Evolutionary conservation across 805 yeast species (phyloP).

Genomic region (Sugiyamaella smithiae): DNA sequence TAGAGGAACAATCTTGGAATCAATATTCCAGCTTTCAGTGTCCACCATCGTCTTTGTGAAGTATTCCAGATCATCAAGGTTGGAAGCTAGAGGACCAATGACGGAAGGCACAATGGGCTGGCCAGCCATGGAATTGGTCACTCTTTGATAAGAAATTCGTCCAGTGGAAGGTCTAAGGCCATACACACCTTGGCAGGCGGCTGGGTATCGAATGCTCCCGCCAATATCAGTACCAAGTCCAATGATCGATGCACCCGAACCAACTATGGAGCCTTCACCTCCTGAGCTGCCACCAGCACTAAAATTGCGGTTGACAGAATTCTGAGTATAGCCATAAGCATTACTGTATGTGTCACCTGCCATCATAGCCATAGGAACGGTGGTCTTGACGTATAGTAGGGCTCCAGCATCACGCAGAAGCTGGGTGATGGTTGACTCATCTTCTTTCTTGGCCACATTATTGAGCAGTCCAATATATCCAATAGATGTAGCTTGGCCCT

Average conservation of each 20-base stretch:
- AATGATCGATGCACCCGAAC: slow-evolving; percentile 45
- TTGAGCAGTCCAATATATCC: slow-evolving; percentile 47
- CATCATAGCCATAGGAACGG: slow-evolving; percentile 51
- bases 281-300: slow-evolving; percentile 58
- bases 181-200: slow-evolving; percentile 43
- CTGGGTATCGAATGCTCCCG: slow-evolving; percentile 51
- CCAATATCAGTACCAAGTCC: slow-evolving; percentile 58
- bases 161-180: slow-evolving; percentile 49
- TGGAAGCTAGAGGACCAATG: slow-evolving; percentile 47
- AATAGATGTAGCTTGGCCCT: slow-evolving; percentile 51
- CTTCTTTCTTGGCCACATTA: slow-evolving; percentile 47
- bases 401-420: slow-evolving; percentile 49
- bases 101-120: slow-evolving; percentile 41
- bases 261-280: slow-evolving; percentile 51
- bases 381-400: slow-evolving; percentile 53
- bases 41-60: slow-evolving; percentile 40
- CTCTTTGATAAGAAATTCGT: slow-evolving; percentile 25
- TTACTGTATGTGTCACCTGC: slow-evolving; percentile 45
- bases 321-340: slow-evolving; percentile 46
- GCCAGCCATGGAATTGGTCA: slow-evolving; percentile 37
- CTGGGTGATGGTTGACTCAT: slow-evolving; percentile 39
- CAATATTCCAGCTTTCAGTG: slow-evolving; percentile 46
- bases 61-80: slow-evolving; percentile 39
- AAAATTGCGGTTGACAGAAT: slow-evolving; percentile 44
- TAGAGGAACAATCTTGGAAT: slow-evolving; percentile 49